Base-by-base conservation (phyloP, 2,329 filamentous ascomycete species). In the Calonectria hongkongensis region DNA sequence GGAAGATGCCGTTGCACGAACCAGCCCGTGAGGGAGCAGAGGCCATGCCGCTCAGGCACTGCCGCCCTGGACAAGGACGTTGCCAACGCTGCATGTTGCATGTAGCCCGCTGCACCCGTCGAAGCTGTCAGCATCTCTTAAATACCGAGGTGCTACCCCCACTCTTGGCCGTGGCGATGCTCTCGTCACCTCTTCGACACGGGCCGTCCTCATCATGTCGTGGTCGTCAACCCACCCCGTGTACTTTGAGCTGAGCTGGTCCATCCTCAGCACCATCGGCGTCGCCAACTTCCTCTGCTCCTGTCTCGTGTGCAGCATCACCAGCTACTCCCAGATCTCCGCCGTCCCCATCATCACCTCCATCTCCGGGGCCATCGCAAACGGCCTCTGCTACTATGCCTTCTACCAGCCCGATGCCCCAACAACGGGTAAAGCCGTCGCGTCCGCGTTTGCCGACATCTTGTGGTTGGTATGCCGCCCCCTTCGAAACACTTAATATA, bases 221-320 rank as follows among this genome's bases (percentile, higher is more conserved):
- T 41, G 33, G 54, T 12, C 16, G 16, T 60, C 54, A 36, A 27
- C 54, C 4, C 54, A 60, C 12, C 54, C 33, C 21, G 70, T 83
- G 5, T 86, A 86, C 67, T 87, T 83, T 69, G 85, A 87, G 78
- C 78, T 84, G 69, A 84, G 85, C 79, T 87, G 85, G 85, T 82
- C 85, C 25, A 86, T 87, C 36, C 82, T 88, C 68, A 87, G 85
- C 78, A 85, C 83, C 58, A 83, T 87, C 72, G 85, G 86, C 36
- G 74, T 85, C n/a, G 78, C 81, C 25, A 86, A 85, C 70, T 78
- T 84, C 30, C 73, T 87, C 36, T 83, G 86, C 50, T 83, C 85
- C 2, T 68, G 83, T 28, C 77, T 85, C 68, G 81, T 87, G 16
- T 76, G 82, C 43, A 84, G 83, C 10, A 86, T 87, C 70, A 85